A percentile compares a stretch with the other conserved stretches of the same genome.
Conservation (phyloP, 2,329 filamentous ascomycete genomes). For the Zymoseptoria tritici region DNA sequence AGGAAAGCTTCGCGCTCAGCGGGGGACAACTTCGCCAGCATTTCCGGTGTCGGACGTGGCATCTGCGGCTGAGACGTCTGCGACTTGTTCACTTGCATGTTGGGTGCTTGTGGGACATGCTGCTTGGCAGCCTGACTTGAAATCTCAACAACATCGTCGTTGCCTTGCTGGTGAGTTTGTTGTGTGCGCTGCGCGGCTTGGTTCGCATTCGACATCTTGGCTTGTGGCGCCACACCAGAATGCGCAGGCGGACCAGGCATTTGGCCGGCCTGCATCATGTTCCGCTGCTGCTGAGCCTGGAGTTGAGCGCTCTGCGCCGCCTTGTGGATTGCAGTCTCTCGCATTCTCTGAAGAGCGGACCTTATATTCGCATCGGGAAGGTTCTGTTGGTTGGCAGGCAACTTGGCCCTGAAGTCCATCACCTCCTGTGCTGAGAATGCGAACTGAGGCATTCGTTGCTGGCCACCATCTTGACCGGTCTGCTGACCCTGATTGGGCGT, state of each 20-base stretch:
- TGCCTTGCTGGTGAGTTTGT: slow-evolving; percentile 22
- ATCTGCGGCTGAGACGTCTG: slow-evolving; percentile 5
- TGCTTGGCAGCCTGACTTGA: slow-evolving; percentile 20
- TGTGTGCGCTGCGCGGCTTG: slow-evolving; percentile 13
- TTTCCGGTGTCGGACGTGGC: slow-evolving; percentile 9
- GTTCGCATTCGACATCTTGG: slow-evolving; percentile 4
- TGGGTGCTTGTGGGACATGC: slow-evolving; percentile 27
- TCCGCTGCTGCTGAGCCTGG: neutral
- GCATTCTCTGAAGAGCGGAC: neutral
- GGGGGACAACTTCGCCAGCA: slow-evolving; percentile 20
- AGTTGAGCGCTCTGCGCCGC: neutral
- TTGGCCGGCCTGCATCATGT: neutral
- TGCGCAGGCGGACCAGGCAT: neutral
- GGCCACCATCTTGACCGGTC: neutral
- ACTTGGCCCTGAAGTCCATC: neutral
- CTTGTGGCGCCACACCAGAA: neutral
- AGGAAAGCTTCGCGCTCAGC: slow-evolving; percentile 14
- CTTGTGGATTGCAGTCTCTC: neutral
- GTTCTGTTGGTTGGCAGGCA: neutral
- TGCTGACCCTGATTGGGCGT: slow-evolving; percentile 5
- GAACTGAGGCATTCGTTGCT: neutral
- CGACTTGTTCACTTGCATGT: slow-evolving; percentile 18
- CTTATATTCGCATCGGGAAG: neutral
- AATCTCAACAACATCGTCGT: slow-evolving; percentile 37
- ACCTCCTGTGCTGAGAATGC: neutral